Percentiles rank a stretch among this genome's conserved stretches.
Evolutionary conservation across 73 alveolate genomes (phyloP).

Genomic region (Paramecium bursaria): DNA sequence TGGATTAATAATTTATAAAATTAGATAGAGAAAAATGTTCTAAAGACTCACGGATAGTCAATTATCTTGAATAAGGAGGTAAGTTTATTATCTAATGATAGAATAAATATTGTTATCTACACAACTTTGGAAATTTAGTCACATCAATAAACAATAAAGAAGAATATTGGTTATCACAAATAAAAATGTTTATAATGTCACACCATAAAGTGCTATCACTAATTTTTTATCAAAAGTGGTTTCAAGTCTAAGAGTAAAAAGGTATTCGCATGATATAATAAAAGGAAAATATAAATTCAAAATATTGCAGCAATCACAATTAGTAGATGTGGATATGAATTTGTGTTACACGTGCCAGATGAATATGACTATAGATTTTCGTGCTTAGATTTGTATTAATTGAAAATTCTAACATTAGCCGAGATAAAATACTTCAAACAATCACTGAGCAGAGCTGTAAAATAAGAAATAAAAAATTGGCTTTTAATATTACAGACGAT

Average conservation of each 20-base stretch:
- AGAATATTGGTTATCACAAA: constrained; percentile 5
- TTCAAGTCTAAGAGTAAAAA: no score
- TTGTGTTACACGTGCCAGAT: constrained; percentile 75
- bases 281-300: neutral
- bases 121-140: no score
- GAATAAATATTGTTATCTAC: no score
- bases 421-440: constrained; percentile 67
- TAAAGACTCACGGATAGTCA: constrained; percentile 30
- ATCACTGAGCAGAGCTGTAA: neutral
- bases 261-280: no score
- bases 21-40: constrained; percentile 49
- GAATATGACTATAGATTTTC: constrained; percentile 85
- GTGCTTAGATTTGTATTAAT: constrained; percentile 59
- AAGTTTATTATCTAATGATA: no score
- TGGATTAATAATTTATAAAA: constrained; percentile 40
- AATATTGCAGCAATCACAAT: constrained; percentile 57
- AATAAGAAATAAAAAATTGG: neutral
- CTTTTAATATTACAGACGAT: constrained; percentile 61
- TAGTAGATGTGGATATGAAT: constrained; percentile 70
- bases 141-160: no score
- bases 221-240: neutral
- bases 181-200: constrained; percentile 18
- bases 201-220: constrained; percentile 19
- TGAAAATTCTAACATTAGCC: constrained; percentile 18
- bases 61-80: no score